Percentiles rank a stretch among this genome's conserved stretches.
Evolutionary conservation across 331 rosid genomes (phyloP).

Genomic region (Quercus tomentella): DNA sequence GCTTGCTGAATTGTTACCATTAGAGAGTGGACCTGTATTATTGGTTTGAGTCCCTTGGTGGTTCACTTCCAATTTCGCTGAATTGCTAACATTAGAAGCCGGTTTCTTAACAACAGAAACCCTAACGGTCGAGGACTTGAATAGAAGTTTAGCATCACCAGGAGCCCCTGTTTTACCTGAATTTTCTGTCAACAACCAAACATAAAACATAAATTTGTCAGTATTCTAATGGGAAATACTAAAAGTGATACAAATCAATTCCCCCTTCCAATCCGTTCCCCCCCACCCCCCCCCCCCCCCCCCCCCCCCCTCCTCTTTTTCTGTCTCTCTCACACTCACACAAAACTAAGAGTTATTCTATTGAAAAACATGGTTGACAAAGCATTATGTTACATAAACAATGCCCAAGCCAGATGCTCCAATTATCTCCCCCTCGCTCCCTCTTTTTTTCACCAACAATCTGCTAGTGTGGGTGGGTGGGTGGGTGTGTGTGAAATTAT

Average conservation of each 20-base stretch:
- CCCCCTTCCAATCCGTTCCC: no score
- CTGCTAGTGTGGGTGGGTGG: no score
- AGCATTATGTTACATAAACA: no score
- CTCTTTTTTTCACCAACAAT: no score
- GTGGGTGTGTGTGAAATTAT: no score
- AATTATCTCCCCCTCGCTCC: no score
- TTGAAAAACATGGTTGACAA: no score
- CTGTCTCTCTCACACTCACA: no score
- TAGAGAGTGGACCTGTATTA: not conserved
- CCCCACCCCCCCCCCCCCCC: no score
- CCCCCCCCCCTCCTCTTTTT: no score
- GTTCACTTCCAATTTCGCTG: slow-evolving; percentile 24
- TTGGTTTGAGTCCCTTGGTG: slow-evolving; percentile 23
- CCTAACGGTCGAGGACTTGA: slow-evolving; percentile 38
- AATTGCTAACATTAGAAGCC: slow-evolving; percentile 9
- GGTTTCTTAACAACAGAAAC: slow-evolving; percentile 51
- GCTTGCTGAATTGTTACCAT: not conserved
- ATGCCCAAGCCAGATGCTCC: no score
- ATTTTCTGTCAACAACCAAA: slow-evolving; percentile 42
- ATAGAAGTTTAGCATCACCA: slow-evolving; percentile 24
- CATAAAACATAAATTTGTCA: not conserved
- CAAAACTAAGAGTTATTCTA: no score
- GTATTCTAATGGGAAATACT: slow-evolving; percentile 8
- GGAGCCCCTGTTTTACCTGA: slow-evolving; percentile 10
- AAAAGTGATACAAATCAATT: not conserved